Percentiles rank a stretch among this genome's conserved stretches.
Conservation (phyloP, 306 rosid species). For the Begonia loranthoides region DNA sequence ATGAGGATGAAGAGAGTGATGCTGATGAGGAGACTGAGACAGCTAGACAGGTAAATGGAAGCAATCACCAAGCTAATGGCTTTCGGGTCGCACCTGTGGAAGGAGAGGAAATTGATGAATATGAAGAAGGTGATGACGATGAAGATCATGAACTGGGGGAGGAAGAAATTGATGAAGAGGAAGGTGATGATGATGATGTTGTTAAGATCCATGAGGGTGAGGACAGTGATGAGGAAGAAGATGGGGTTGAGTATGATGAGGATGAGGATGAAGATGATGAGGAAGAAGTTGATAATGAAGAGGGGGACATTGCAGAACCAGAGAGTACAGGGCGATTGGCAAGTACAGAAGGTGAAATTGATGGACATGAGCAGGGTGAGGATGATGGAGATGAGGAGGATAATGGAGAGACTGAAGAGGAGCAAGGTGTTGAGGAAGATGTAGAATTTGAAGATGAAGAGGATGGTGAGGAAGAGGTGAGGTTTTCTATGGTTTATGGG, state of each 20-base stretch:
- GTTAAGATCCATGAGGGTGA: conserved; percentile 74
- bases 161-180: conserved; percentile 71
- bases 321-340: conserved; percentile 52
- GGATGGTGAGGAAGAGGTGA: conserved; percentile 63
- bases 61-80: conserved; percentile 40
- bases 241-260: conserved; percentile 58
- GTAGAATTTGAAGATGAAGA: conserved; percentile 61
- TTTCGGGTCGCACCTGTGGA: conserved; percentile 43
- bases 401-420: conserved; percentile 79
- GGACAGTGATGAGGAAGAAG: conserved; percentile 60
- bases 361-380: conserved; percentile 91
- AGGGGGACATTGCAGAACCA: conserved; percentile 45
- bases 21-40: conserved; percentile 79
- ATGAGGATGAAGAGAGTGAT: conserved; percentile 82
- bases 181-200: conserved; percentile 67
- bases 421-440: conserved; percentile 41
- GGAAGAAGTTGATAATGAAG: conserved; percentile 81
- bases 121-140: conserved; percentile 47
- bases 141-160: conserved; percentile 60
- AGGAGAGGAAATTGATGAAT: conserved; percentile 30
- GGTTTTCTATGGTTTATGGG: conserved; percentile 5
- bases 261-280: conserved; percentile 50
- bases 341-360: conserved; percentile 78
- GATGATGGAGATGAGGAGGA: conserved; percentile 77
- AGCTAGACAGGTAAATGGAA: conserved; percentile 34